Evolutionary conservation across 192 early-diverging fungal species (phyloP).

Genomic region (Linnemannia zychae): DNA sequence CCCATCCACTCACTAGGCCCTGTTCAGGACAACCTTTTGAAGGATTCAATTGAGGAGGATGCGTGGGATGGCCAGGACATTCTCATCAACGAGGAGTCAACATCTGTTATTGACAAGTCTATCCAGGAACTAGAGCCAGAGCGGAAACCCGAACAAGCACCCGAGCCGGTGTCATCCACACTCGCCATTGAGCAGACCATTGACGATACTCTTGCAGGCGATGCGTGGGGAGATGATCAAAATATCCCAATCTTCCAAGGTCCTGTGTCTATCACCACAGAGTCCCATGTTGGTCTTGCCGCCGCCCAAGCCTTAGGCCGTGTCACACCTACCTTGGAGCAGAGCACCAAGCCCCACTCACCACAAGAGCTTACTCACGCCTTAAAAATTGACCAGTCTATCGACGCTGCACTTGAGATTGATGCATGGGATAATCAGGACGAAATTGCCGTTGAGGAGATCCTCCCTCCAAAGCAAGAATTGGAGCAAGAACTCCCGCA

Average conservation of each 20-base stretch:
- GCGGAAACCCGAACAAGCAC: background rate
- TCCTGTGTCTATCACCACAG: background rate
- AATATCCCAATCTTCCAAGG: background rate
- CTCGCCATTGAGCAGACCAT: background rate
- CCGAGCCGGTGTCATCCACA: background rate
- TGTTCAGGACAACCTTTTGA: background rate
- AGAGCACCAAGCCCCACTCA: background rate
- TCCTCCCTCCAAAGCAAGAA: background rate
- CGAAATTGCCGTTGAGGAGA: background rate
- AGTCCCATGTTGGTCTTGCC: background rate
- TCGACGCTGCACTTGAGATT: background rate
- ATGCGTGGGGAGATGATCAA: constrained; percentile 24
- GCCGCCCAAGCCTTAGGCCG: background rate
- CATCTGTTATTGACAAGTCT: background rate
- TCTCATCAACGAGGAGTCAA: background rate
- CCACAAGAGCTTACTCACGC: background rate
- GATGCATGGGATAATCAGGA: constrained; percentile 21
- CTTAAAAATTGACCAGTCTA: background rate
- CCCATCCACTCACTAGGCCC: background rate
- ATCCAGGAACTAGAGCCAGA: background rate
- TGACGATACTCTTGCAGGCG: background rate
- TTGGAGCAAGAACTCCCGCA: background rate
- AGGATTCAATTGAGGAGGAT: constrained; percentile 1
- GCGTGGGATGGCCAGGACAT: constrained; percentile 7
- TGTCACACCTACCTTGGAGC: background rate